Percentiles rank a stretch among this genome's conserved stretches.
Evolutionary conservation across 2,329 filamentous ascomycete genomes (phyloP).

Genomic region (Apiospora saccharicola): DNA sequence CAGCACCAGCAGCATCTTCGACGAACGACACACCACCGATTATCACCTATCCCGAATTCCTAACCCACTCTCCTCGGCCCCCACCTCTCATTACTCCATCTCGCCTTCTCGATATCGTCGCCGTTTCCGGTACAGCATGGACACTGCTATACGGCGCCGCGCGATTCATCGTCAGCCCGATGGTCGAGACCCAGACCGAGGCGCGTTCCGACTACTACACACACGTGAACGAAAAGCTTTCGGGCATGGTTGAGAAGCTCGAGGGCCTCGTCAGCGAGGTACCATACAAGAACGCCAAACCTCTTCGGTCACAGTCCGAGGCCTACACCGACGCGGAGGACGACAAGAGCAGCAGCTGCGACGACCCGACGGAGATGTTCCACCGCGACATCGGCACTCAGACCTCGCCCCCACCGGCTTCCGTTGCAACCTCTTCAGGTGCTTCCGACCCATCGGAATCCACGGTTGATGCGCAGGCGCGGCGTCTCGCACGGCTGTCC

Average conservation of each 20-base stretch:
- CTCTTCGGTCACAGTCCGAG: constrained; percentile 29
- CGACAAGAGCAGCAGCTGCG: constrained; percentile 55
- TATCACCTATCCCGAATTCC: constrained; percentile 75
- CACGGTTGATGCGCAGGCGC: constrained; percentile 48
- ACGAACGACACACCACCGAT: constrained; percentile 62
- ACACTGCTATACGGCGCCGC: constrained; percentile 74
- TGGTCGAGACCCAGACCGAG: constrained; percentile 60
- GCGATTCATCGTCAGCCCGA: constrained; percentile 71
- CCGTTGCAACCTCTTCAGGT: constrained; percentile 43
- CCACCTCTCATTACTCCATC: constrained; percentile 69
- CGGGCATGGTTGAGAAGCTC: constrained; percentile 57
- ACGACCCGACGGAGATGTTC: constrained; percentile 79
- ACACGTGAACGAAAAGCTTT: constrained; percentile 55
- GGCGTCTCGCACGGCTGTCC: constrained; percentile 52
- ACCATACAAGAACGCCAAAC: constrained; percentile 50
- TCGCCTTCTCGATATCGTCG: constrained; percentile 65
- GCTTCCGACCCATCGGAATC: constrained; percentile 34
- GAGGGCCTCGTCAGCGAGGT: constrained; percentile 68
- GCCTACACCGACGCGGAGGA: constrained; percentile 34
- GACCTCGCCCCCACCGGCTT: constrained; percentile 62
- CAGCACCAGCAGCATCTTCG: constrained; percentile 1
- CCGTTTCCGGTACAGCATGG: constrained; percentile 64
- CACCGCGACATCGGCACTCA: constrained; percentile 84
- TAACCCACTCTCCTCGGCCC: constrained; percentile 62
- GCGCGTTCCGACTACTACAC: constrained; percentile 61